phyloP scores from a whole-genome alignment of 1,284 basidiomycete genomes.

The Trichosporon ovoides region DNA sequence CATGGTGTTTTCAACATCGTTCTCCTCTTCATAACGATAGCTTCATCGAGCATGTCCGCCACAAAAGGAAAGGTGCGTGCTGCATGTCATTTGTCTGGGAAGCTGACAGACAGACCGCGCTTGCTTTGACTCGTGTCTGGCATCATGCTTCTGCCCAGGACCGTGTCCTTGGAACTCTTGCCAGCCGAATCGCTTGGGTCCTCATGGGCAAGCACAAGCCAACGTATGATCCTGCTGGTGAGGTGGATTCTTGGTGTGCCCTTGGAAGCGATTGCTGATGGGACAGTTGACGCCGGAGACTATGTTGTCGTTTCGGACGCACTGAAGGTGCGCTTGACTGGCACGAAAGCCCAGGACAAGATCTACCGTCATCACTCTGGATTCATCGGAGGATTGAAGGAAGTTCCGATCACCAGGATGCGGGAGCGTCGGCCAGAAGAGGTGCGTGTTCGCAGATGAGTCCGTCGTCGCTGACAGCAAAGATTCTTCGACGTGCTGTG shows the following conservation, averaged over 20 bases:
- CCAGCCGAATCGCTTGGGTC: conserved; percentile 85
- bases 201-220: conserved; percentile 99
- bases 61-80: conserved; percentile 37
- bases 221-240: conserved; percentile 85
- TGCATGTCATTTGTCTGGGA: neutral
- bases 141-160: conserved; percentile 89
- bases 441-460: conserved; percentile 55
- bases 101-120: conserved; percentile 62
- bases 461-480: conserved; percentile 7
- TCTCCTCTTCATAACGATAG: neutral
- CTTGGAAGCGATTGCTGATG: neutral
- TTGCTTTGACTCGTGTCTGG: conserved; percentile 92
- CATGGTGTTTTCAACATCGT: neutral
- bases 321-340: conserved; percentile 76
- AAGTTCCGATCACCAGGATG: conserved; percentile 75
- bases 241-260: conserved; percentile 29
- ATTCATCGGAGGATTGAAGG: conserved; percentile 90
- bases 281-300: conserved; percentile 85
- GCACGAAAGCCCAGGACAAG: conserved; percentile 80
- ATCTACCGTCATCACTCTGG: conserved; percentile 86
- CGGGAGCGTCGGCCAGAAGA: conserved; percentile 83
- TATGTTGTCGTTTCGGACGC: conserved; percentile 96
- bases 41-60: conserved; percentile 18
- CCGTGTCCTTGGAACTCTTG: conserved; percentile 85
- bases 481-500: conserved; percentile 93